Base-by-base conservation (phyloP, 805 yeast species). In the Lachancea waltii region DNA sequence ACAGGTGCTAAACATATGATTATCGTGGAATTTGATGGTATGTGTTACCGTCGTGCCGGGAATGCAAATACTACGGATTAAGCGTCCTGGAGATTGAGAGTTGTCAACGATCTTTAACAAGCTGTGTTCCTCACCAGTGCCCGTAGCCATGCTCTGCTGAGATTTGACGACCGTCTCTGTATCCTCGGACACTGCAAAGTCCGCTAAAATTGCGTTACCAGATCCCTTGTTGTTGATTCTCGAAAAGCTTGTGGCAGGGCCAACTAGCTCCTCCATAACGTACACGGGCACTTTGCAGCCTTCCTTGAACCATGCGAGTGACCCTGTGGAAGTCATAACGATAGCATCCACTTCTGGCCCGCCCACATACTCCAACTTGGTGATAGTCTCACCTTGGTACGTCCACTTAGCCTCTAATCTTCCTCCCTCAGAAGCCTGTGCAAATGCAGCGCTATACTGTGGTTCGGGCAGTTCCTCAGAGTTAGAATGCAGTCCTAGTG, bases 381-480 rank as follows among this genome's bases (percentile, higher is more conserved):
- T 49, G 9, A 58, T 49, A 18, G 50, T 51, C 38, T 57, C 61
- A 22, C 62, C 63, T 11, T 49, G 52, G 34, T 54, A 58, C 8
- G 47, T 43, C 62, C 62, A 58, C 35, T 50, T 52, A 9, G 45
- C 38, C 21, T 36, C 30, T 15, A 18, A 19, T 10, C 18, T 19
- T 13, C 32, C 33, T 10, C 50, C 44, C 8, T 42, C 31, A 21
- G 51, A 38, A n/a, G 47, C 43, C 40, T 77, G 85, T 18, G 73
- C 79, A 28, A 81, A 70, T 2, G 80, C 86, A 43, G 81, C 90
- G 29, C 81, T 94, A 35, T 68, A 67, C 50, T 81, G 89, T 3
- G 86, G 87, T 27, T 66, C 69, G 17, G 56, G 43, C 25, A 40
- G 36, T 14, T 40, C 42, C 18, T 46, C 46, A 13, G 38, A 41